A percentile compares a stretch with the other conserved stretches of the same genome.
phyloP scores from a whole-genome alignment of 2,329 filamentous ascomycete genomes.

The Colletotrichum karsti region DNA sequence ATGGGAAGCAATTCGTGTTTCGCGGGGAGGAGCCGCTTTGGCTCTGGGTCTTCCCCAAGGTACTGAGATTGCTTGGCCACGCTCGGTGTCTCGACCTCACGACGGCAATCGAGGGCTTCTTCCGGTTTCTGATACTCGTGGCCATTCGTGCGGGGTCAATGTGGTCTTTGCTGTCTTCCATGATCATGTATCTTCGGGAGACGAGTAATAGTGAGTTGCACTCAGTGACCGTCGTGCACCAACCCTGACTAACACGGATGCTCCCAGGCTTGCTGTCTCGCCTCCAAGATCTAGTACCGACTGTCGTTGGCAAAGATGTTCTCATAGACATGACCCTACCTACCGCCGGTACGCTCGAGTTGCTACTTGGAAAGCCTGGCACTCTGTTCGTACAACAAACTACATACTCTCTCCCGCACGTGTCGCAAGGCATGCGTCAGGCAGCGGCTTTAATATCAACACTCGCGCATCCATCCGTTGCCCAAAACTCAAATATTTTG shows the following conservation, averaged over 20 bases:
- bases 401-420: slow-evolving; percentile 48
- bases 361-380: slow-evolving; percentile 38
- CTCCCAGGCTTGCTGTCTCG: slow-evolving; percentile 41
- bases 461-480: slow-evolving; percentile 49
- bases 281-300: slow-evolving; percentile 41
- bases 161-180: slow-evolving; percentile 55
- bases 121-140: slow-evolving; percentile 56
- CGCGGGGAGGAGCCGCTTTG: slow-evolving; percentile 70
- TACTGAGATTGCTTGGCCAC: slow-evolving; percentile 66
- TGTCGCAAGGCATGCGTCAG: slow-evolving; percentile 56
- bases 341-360: slow-evolving; percentile 44
- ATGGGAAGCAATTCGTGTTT: slow-evolving; percentile 53
- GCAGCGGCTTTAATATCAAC: slow-evolving; percentile 53
- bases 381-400: slow-evolving; percentile 35
- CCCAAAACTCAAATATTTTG: slow-evolving; percentile 40
- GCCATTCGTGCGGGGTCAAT: slow-evolving; percentile 52
- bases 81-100: slow-evolving; percentile 55
- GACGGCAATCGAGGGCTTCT: slow-evolving; percentile 61
- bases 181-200: slow-evolving; percentile 59
- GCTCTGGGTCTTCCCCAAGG: slow-evolving; percentile 69
- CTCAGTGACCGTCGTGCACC: neutral
- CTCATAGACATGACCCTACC: slow-evolving; percentile 47
- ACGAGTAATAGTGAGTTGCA: slow-evolving; percentile 52
- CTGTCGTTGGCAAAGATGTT: slow-evolving; percentile 37
- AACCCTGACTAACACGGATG: slow-evolving; percentile 30